A percentile compares a stretch with the other conserved stretches of the same genome.
These are phyloP conservation scores for Physcomitrellopsis africana DNA, from an alignment of 225 moss, liverwort and hornwort species.

Conservation along the genomic window DNA sequence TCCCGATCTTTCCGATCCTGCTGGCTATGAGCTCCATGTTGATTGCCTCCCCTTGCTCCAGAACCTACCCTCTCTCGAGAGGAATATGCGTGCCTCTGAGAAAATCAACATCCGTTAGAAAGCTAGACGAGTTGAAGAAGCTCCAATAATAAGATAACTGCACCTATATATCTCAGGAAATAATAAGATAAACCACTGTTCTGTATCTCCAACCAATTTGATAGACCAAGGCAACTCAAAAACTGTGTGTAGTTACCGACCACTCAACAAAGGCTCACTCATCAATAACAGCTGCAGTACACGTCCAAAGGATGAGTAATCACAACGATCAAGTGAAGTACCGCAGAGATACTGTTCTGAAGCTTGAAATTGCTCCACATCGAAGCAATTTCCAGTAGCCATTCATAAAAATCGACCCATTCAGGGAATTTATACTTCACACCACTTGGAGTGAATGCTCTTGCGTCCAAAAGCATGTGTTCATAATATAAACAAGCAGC, in stretches of 20 bases:
- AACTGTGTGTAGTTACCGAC: constrained; percentile 8
- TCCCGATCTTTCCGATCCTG: constrained; percentile 49
- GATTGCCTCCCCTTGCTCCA: constrained; percentile 48
- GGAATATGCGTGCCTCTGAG: constrained; percentile 32
- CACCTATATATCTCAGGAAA: neutral
- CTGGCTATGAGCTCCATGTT: constrained; percentile 41
- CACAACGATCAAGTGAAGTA: neutral
- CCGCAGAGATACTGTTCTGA: neutral
- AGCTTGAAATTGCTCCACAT: constrained; percentile 17
- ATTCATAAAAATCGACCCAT: neutral
- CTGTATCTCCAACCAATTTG: neutral
- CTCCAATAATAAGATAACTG: neutral
- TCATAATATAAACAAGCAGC: constrained; percentile 7
- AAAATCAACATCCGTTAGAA: constrained; percentile 2
- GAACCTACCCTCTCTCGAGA: constrained; percentile 33
- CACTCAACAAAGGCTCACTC: neutral
- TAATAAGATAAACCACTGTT: neutral
- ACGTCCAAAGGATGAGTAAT: constrained; percentile 2
- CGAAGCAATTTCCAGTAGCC: neutral
- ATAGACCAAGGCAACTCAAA: neutral
- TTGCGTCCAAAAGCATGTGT: neutral
- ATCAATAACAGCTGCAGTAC: neutral
- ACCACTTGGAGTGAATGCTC: neutral
- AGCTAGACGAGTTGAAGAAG: constrained; percentile 1
- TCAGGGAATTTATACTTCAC: neutral